Evolutionary conservation across 805 yeast genomes (phyloP), one percentile per base, ranked within the genome.

Genomic region (Debaryomyces tyrocola): DNA sequence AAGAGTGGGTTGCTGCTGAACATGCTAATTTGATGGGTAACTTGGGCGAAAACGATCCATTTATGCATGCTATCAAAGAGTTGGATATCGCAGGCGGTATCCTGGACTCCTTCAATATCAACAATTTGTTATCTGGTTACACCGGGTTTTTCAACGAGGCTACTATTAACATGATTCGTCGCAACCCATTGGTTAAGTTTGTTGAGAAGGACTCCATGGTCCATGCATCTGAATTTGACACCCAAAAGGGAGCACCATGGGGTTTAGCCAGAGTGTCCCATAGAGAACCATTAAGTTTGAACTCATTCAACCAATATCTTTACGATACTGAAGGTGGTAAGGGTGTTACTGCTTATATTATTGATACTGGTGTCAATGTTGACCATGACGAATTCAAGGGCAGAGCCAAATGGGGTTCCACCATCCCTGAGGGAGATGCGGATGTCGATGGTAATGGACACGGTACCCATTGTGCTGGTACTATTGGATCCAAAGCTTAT

Each of bases 391-490:
- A 90, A 60, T 90, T 90, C 59, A 85, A 73, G 9, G 91, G 91
- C 40, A 82, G 97, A 71, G 96, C 96, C 38, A 63, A 64, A 34
- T 88, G 95, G 95, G 96, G 96, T 56, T 77, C 83, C 42, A 88
- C 95, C 47, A 75, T 88, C 54, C 96, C 95, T 55, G 57, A 67
- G 43, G 85, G 84, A 58, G 89, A 83, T 56, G 77, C 77, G 44
- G 90, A 84, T 55, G 59, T 75, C 37, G 96, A 91, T 64, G 94
- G 90, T 44, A 87, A 88, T 59, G 97, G 97, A 43, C 97, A 90
- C 69, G 97, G 97, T 60, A 89, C 96, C 39, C 97, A 90, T 62
- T 89, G 95, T 73, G 96, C 97, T n/a, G 97, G 96, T 69, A 90
- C 95, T 31, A 88, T 91, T 58, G 96, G 85, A 42, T 86, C 94